Evolutionary conservation across 2,329 filamentous ascomycete species (phyloP), one percentile per base, ranked within the genome.

Genomic region (Diaporthe vexans): DNA sequence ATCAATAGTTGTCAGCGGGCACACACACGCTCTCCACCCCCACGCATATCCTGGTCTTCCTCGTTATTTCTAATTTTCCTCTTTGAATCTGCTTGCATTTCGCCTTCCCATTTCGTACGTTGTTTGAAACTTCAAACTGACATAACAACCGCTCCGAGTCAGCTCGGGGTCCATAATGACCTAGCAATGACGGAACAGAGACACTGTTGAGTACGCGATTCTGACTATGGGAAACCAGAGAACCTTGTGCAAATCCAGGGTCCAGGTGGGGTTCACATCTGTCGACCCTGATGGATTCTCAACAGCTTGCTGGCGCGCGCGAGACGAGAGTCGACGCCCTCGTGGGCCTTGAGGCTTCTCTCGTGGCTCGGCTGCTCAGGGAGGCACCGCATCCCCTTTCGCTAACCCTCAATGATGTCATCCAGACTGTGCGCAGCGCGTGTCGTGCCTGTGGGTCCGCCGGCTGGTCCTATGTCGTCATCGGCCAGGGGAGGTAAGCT

Each of bases 221-320:
- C 63, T 68, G 63, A 54, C 56, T 11, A 37, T n/a, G n/a, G 11
- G 33, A 33, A 15, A 33, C 56, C 33, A 68, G 48, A 11, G 46
- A 37, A 67, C 61, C 61, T 21, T 52, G 43, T n/a, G 63, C 29
- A 68, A 51, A 68, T 68, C 61, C 29, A 68, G 63, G 63, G 63
- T 68, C 63, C 46, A 24, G 7, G 46, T 52, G 46, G 63, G 46
- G 61, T 43, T 13, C 17, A 24, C 1, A 11, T 51, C 21, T 51
- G 11, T 29, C 21, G 46, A 51, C 33, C 46, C 29, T 24, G 43
- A 35, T 40, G 13, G 11, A 43, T 63, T 46, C 40, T 46, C 59
- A 26, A 21, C 59, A 48, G 59, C 59, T n/a, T n/a, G 24, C 40
- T 63, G 24, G 46, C 46, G 46, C 21, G 21, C 46, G 46, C 8